These are phyloP conservation scores for Boletus insuetus DNA, from an alignment of 768 basidiomycete species.

Conservation along the genomic window DNA sequence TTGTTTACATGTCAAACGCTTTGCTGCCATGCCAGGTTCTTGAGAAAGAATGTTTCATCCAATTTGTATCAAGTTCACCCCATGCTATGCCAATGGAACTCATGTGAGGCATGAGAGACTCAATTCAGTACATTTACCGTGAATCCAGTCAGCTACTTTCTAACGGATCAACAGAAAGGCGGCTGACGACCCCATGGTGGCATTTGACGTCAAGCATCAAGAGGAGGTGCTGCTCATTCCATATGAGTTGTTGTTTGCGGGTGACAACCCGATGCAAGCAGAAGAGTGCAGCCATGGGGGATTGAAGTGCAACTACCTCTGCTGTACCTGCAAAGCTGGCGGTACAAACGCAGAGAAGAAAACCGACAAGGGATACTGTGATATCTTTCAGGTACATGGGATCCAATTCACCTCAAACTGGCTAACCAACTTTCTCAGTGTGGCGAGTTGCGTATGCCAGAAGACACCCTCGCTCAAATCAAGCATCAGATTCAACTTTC, in stretches of 20 bases:
- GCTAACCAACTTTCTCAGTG: neutral
- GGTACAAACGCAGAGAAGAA: constrained; percentile 25
- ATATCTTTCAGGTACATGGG: constrained; percentile 17
- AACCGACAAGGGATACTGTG: constrained; percentile 24
- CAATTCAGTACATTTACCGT: constrained; percentile 20
- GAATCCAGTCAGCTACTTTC: neutral
- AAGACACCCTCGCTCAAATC: neutral
- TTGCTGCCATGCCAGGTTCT: constrained; percentile 27
- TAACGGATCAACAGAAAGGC: constrained; percentile 1
- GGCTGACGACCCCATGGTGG: neutral
- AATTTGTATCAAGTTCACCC: constrained; percentile 32
- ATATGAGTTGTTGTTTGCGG: constrained; percentile 19
- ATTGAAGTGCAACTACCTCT: constrained; percentile 31
- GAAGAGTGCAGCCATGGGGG: constrained; percentile 35
- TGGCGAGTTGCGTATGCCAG: constrained; percentile 2
- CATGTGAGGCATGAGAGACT: constrained; percentile 28
- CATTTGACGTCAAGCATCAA: constrained; percentile 22
- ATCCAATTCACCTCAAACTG: too few species aligned
- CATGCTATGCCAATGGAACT: constrained; percentile 35
- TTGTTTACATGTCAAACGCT: constrained; percentile 34
- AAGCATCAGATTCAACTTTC: constrained; percentile 7
- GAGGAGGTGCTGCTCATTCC: constrained; percentile 23
- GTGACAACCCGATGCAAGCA: constrained; percentile 39
- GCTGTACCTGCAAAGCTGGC: constrained; percentile 31
- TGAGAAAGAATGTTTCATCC: constrained; percentile 32